A percentile compares a stretch with the other conserved stretches of the same genome.
Evolutionary conservation across 1,284 basidiomycete species (phyloP).

Genomic region (Boletus sp.): DNA sequence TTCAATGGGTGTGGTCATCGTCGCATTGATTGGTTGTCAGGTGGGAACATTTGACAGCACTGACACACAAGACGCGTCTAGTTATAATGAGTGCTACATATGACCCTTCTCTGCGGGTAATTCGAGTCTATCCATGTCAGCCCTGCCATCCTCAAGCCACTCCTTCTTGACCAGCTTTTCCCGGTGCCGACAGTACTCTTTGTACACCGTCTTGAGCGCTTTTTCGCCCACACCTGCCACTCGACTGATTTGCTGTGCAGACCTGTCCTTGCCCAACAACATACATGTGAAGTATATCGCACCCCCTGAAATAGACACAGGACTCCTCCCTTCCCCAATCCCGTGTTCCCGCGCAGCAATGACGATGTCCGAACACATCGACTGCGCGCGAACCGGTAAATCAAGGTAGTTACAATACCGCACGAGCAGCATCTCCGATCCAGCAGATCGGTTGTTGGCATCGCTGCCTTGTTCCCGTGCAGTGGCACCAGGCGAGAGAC

Average conservation of each 20-base stretch:
- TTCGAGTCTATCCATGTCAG: conserved; percentile 56
- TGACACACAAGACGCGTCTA: too few relatives aligned
- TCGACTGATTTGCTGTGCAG: conserved; percentile 85
- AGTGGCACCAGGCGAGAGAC: conserved; percentile 77
- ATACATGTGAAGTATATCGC: conserved; percentile 94
- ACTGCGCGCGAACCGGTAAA: conserved; percentile 81
- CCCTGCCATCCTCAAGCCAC: conserved; percentile 81
- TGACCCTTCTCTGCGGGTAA: too few relatives aligned
- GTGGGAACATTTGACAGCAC: too few relatives aligned
- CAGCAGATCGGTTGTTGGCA: conserved; percentile 51
- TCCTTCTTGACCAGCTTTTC: conserved; percentile 80
- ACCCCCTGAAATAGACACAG: conserved; percentile 95
- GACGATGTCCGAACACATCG: conserved; percentile 87
- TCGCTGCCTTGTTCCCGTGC: conserved; percentile 46
- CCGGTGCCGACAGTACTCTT: conserved; percentile 68
- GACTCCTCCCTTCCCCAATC: conserved; percentile 91
- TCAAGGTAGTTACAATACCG: conserved; percentile 95
- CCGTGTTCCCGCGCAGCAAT: conserved; percentile 80
- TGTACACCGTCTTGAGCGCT: conserved; percentile 90
- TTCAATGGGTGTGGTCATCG: conserved; percentile 42
- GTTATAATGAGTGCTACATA: too few relatives aligned
- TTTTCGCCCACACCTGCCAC: conserved; percentile 98
- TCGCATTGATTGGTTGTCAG: not conserved
- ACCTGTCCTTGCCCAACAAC: conserved; percentile 75
- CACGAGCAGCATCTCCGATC: conserved; percentile 86